Percentiles rank a stretch among this genome's conserved stretches.
Evolutionary conservation across 495 filamentous ascomycete species (phyloP).

Genomic region (Parmelia sp.): DNA sequence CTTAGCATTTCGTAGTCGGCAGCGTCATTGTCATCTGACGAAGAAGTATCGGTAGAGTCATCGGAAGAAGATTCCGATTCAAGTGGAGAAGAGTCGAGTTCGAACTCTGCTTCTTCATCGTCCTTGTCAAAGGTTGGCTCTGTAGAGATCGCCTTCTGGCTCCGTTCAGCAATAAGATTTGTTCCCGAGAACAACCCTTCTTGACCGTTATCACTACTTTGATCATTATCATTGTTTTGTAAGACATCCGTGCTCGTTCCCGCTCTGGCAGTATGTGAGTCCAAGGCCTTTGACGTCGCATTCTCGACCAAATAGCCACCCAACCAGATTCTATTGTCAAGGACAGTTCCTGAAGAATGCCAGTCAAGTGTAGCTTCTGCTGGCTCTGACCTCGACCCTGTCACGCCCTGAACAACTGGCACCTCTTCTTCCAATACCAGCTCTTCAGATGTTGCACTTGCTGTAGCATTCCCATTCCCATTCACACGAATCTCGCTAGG

Average conservation of each 20-base stretch:
- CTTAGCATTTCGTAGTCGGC: slow-evolving; percentile 66
- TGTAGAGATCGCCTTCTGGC: background rate
- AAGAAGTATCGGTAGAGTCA: slow-evolving; percentile 46
- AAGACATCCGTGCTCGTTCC: background rate
- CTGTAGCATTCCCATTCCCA: background rate
- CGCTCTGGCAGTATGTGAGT: background rate
- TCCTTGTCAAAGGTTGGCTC: slow-evolving; percentile 35
- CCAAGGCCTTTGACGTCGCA: background rate
- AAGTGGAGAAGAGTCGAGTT: slow-evolving; percentile 58
- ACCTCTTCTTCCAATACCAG: background rate
- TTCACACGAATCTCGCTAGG: background rate
- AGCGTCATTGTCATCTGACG: slow-evolving; percentile 59
- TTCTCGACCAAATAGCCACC: background rate
- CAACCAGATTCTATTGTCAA: background rate
- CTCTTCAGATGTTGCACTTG: background rate
- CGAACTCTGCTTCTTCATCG: slow-evolving; percentile 65
- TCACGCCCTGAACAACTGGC: background rate
- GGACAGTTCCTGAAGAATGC: slow-evolving; percentile 3
- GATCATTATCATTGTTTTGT: background rate
- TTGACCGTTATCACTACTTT: background rate
- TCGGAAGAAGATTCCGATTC: slow-evolving; percentile 43
- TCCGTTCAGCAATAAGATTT: background rate
- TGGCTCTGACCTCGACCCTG: background rate
- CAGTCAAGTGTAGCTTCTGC: background rate
- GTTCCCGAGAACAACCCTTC: no score